Evolutionary conservation across 2,329 filamentous ascomycete genomes (phyloP).

Genomic region (Fusarium veterinarium): DNA sequence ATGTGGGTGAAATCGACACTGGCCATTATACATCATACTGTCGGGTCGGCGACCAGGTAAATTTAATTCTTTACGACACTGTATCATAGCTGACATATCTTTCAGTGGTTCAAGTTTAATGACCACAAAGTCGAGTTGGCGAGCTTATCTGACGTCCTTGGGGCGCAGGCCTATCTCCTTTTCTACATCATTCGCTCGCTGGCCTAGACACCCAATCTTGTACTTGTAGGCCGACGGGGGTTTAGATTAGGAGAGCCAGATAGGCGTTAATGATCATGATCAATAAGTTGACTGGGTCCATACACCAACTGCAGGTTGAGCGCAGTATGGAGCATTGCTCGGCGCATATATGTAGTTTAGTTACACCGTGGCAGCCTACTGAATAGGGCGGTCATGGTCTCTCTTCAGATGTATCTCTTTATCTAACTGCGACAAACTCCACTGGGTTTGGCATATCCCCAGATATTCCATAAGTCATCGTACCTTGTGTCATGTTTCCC

Average conservation of each 20-base stretch:
- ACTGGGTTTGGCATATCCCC: neutral
- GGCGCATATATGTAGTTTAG: conserved; percentile 34
- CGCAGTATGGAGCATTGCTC: conserved; percentile 33
- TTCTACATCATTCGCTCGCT: conserved; percentile 82
- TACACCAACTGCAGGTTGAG: conserved; percentile 9
- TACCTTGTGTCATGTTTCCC: neutral
- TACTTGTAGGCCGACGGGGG: neutral
- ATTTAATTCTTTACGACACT: neutral
- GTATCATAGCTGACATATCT: conserved; percentile 8
- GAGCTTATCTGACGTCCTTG: conserved; percentile 84
- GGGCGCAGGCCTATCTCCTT: conserved; percentile 87
- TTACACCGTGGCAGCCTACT: conserved; percentile 8
- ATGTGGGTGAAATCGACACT: conserved; percentile 91
- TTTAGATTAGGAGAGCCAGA: neutral
- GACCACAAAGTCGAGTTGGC: conserved; percentile 92
- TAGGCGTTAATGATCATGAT: conserved; percentile 26
- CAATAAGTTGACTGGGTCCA: conserved; percentile 1
- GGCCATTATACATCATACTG: conserved; percentile 95
- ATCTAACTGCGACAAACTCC: neutral
- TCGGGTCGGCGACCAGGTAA: conserved; percentile 76
- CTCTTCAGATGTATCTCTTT: neutral
- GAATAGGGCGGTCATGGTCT: conserved; percentile 5
- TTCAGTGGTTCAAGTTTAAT: conserved; percentile 93
- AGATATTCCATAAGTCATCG: neutral
- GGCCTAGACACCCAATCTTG: conserved; percentile 50